Evolutionary conservation across 2,329 filamentous ascomycete genomes (phyloP).

Genomic region (Talaromyces sp.): DNA sequence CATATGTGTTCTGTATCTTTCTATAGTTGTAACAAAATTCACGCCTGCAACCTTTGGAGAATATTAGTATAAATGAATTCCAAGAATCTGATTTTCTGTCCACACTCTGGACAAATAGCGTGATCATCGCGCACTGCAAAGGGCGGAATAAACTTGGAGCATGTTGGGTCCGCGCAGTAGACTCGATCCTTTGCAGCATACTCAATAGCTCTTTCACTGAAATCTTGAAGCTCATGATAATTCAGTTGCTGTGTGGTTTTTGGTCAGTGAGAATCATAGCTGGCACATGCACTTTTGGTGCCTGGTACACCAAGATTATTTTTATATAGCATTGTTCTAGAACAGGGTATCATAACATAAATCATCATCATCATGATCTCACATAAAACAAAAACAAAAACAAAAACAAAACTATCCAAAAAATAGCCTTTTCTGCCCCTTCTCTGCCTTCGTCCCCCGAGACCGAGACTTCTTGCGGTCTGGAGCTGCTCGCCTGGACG

Average conservation of each 20-base stretch:
- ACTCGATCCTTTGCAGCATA: conserved; percentile 13
- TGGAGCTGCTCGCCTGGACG: conserved; percentile 14
- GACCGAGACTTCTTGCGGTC: conserved; percentile 16
- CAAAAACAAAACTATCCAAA: conserved; percentile 21
- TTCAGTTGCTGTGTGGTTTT: not conserved
- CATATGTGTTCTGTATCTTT: not conserved
- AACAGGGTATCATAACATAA: not conserved
- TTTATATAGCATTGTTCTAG: not conserved
- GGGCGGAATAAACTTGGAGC: conserved; percentile 17
- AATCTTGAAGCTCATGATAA: conserved; percentile 12
- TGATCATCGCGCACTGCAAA: conserved; percentile 1
- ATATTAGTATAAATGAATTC: not conserved
- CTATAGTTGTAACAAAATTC: conserved; percentile 2
- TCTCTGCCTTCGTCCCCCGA: conserved; percentile 24
- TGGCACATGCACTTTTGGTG: no score
- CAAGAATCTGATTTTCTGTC: not conserved
- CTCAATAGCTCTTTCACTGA: conserved; percentile 13
- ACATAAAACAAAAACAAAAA: not conserved
- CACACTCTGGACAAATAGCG: conserved; percentile 12
- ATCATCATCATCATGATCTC: not conserved
- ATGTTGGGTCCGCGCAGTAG: conserved; percentile 17
- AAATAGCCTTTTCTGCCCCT: conserved; percentile 30
- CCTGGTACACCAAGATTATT: no score
- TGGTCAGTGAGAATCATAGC: no score
- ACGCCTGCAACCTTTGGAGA: not conserved